Evolutionary conservation across 257 asterid genomes (phyloP).

Genomic region (Agastache rugosa): DNA sequence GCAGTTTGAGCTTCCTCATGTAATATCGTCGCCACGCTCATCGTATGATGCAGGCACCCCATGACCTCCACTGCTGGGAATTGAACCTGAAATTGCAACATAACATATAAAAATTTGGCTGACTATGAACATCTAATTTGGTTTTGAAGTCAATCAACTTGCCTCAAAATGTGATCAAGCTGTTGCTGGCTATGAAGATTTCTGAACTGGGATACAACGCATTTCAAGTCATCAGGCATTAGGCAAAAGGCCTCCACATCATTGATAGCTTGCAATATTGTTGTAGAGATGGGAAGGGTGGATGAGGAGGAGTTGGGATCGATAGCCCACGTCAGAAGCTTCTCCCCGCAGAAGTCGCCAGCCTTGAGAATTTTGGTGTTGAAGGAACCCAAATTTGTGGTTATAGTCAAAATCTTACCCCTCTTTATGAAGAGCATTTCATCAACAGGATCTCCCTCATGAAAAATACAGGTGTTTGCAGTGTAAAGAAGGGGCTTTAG

Average conservation of each 20-base stretch:
- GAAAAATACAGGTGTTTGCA: conserved; percentile 50
- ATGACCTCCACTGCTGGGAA: conserved; percentile 72
- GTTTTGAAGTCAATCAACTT: background rate
- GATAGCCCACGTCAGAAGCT: conserved; percentile 58
- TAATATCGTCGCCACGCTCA: conserved; percentile 64
- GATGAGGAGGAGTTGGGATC: conserved; percentile 53
- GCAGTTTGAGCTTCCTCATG: conserved; percentile 44
- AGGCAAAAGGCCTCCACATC: conserved; percentile 55
- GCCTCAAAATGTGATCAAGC: conserved; percentile 5
- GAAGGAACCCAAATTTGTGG: conserved; percentile 45
- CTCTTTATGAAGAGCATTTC: conserved; percentile 68
- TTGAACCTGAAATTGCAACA: conserved; percentile 44
- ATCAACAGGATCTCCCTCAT: conserved; percentile 68
- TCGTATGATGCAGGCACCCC: conserved; percentile 73
- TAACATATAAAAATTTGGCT: background rate
- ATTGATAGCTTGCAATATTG: conserved; percentile 44
- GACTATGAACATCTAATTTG: background rate
- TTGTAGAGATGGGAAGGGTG: conserved; percentile 54
- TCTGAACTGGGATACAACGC: conserved; percentile 46
- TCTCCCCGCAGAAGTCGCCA: conserved; percentile 62
- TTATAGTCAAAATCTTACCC: conserved; percentile 50
- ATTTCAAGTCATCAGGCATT: conserved; percentile 44
- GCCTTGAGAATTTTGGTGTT: conserved; percentile 35
- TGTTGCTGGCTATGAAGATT: conserved; percentile 25
- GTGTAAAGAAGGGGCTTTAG: conserved; percentile 62